Evolutionary conservation across 129 eudicot species (phyloP).

Genomic region (Solidago caesia): DNA sequence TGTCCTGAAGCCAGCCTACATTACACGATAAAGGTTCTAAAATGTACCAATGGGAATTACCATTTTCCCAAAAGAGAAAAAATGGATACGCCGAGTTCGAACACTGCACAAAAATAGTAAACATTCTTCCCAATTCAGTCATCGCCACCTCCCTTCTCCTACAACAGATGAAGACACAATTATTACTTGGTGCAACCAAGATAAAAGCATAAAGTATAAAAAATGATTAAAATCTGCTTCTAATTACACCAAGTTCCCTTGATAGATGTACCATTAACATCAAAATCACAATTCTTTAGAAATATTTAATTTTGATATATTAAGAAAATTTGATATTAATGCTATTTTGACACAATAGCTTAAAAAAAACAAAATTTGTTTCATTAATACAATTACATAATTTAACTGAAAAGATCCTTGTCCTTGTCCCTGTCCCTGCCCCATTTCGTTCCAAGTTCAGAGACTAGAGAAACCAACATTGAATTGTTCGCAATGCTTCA

Average conservation of each 20-base stretch:
- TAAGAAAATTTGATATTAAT: no score
- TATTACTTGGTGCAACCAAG: no score
- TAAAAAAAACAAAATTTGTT: no score
- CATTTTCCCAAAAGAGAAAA: not conserved
- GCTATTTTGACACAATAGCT: no score
- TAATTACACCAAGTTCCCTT: not conserved
- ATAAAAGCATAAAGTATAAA: no score
- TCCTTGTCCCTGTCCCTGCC: no score
- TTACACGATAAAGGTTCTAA: not conserved
- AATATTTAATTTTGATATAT: not conserved
- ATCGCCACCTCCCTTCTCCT: slow-evolving; percentile 31
- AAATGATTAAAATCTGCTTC: not conserved
- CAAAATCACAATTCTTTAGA: not conserved
- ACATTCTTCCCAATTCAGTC: slow-evolving; percentile 11
- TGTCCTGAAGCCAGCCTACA: slow-evolving; percentile 3
- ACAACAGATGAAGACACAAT: slow-evolving; percentile 14
- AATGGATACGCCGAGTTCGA: not conserved
- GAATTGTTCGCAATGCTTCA: no score
- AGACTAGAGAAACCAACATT: no score
- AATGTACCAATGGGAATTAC: not conserved
- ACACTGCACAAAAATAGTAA: slow-evolving; percentile 14
- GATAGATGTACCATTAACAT: not conserved
- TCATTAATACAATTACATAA: no score
- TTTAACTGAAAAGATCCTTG: no score
- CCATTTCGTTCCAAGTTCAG: no score